Base-by-base conservation (phyloP, 2,329 filamentous ascomycete genomes). In the Fusarium torulosum region DNA sequence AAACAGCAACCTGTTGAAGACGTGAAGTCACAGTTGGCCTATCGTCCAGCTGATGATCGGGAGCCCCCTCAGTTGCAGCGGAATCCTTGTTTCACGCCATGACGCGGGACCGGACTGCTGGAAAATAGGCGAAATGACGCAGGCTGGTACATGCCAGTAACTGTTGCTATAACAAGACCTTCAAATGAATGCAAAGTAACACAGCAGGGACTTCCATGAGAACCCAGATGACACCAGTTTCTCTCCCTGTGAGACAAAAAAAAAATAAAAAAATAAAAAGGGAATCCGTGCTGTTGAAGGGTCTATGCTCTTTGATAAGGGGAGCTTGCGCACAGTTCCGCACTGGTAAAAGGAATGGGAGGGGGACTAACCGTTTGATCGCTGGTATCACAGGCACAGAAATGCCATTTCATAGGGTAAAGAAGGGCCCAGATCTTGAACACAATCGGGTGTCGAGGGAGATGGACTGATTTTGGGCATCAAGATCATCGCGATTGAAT, bases 101-200 rank as follows among this genome's bases (percentile, higher is more conserved):
- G 19, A 23, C 57, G 56, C 57, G 46, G 66, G 69, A 66, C 70
- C 70, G 38, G 19, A 20, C 50, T 46, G 66, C 54, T 73, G 60
- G 58, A 66, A 66, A 65, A 53, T 67, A 66, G 66, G 50, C 54
- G 63, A 72, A 58, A 70, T 50, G 55, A 53, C 40, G 45, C 50
- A 46, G 54, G 37, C 27, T 56, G 25, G 52, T 9, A 17, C 8
- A 37, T 37, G n/a, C 35, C 7, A n/a, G 35, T 37, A 37, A 19
- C 35, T 37, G 2, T 37, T n/a, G 9, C 35, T 37, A 19, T 37
- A n/a, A 37, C 17, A 37, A 37, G 27, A 37, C n/a, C 11, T 41
- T 21, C 21, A 20, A 20, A 27, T 17, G 19, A 10, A 17, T 45
- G n/a, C 54, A 33, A 25, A 35, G 35, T 14, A 45, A 33, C n/a